Evolutionary conservation across 352 stramenopile genomes (phyloP), one percentile per base, ranked within the genome.

Genomic region (Thraustochytrium striatum): DNA sequence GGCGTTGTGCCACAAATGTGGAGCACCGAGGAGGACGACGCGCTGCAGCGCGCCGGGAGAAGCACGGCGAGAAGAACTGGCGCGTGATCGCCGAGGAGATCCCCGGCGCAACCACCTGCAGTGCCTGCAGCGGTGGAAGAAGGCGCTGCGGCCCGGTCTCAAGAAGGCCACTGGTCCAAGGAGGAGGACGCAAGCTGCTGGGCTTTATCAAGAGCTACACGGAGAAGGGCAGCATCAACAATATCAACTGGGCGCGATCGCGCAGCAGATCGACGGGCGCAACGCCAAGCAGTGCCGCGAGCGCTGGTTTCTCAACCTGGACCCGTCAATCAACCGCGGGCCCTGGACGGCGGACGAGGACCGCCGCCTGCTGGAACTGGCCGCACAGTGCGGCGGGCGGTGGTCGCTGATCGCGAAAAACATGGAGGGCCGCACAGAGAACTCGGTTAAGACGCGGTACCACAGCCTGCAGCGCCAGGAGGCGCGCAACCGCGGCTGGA

Each of bases 51-150:
- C 65, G 92, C 87, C 32, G 90, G 61, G 87, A 86, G 32, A 87
- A 92, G 61, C 88, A 93, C 73, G 89, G 90, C n/a, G 89, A 94
- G 79, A 92, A 92, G 82, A 94, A 93, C 83, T 95, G 90, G 90
- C 93, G 93, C 70, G 87, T 87, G 30, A 94, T 95, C 65, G 90
- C 90, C 5, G 87, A 93, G 79, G 83, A 91, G 8, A 89, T 94
- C 47, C 88, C 89, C 11, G 88, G 88, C 88, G 90, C 16, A 94
- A 94, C 80, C 89, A 95, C 79, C 88, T 90, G 2, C 90, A 95
- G 83, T 94, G 89, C 58, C 82, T 94, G 62, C 90, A 95, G 83
- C 87, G 90, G 33, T 95, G 90, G 90, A 89, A 89, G 52, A 95
- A 95, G 82, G 90, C 93, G 53, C 85, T 95, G 39, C 92, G 93